phyloP scores from a whole-genome alignment of 2,329 filamentous ascomycete species.

The Penicillium sp. region DNA sequence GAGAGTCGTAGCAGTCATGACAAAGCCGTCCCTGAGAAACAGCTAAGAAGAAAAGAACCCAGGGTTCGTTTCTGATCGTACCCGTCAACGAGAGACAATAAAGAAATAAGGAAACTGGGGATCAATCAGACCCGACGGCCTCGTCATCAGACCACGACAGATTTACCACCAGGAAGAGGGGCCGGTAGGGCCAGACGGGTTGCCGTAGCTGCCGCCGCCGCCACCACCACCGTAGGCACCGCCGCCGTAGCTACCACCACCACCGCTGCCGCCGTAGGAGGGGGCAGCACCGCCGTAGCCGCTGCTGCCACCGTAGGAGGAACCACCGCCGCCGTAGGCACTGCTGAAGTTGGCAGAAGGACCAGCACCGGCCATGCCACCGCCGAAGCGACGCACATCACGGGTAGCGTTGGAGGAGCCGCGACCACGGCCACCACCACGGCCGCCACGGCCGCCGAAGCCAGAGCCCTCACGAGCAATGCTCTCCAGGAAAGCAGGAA shows the following conservation, averaged over 20 bases:
- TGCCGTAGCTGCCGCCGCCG: conserved; percentile 44
- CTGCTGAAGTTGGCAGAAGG: conserved; percentile 36
- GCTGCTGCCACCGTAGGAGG: conserved; percentile 29
- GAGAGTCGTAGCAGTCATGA: conserved; percentile 48
- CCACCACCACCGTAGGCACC: conserved; percentile 29
- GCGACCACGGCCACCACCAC: conserved; percentile 71
- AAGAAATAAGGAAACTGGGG: conserved; percentile 32
- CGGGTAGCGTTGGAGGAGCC: conserved; percentile 64
- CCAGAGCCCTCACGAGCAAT: conserved; percentile 90
- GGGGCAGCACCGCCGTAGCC: conserved; percentile 38
- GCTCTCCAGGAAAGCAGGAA: conserved; percentile 91
- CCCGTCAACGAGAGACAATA: conserved; percentile 37
- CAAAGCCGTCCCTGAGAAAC: conserved; percentile 43
- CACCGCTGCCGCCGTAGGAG: conserved; percentile 34
- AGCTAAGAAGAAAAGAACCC: conserved; percentile 28
- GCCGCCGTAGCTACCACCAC: conserved; percentile 31
- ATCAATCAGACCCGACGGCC: conserved; percentile 42
- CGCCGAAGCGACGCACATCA: conserved; percentile 78
- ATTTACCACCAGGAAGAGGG: conserved; percentile 56
- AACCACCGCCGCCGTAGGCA: conserved; percentile 26
- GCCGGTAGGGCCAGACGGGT: conserved; percentile 51
- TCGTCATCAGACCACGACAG: conserved; percentile 41
- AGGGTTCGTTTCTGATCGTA: conserved; percentile 42
- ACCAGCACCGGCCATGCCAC: conserved; percentile 35
- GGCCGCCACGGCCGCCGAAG: conserved; percentile 72